Conservation (phyloP, 805 yeast species). For the Pichia thaimueangensis region DNA sequence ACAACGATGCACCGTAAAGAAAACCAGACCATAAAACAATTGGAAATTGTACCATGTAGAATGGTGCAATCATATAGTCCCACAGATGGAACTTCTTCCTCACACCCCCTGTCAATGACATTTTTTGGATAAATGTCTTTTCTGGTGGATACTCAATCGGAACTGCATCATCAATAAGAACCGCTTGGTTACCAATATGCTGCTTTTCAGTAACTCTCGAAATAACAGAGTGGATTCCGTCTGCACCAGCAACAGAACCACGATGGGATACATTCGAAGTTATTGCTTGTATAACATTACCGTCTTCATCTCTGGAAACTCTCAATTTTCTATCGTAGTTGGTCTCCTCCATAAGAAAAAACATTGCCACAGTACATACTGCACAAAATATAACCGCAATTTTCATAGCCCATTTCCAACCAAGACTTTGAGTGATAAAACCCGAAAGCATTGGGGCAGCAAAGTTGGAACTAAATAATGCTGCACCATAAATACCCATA, state of each 20-base stretch:
- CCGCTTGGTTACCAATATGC: constrained; percentile 26
- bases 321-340: constrained; percentile 34
- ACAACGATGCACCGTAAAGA: constrained; percentile 42
- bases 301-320: constrained; percentile 22
- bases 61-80: constrained; percentile 32
- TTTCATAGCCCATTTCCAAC: constrained; percentile 49
- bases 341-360: constrained; percentile 51
- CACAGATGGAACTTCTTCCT: constrained; percentile 24
- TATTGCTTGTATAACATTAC: constrained; percentile 19
- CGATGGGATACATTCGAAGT: constrained; percentile 17
- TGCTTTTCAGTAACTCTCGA: constrained; percentile 18
- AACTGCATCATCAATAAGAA: constrained; percentile 20
- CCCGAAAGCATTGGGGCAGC: constrained; percentile 58
- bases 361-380: constrained; percentile 33
- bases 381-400: constrained; percentile 43
- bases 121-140: constrained; percentile 37
- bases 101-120: constrained; percentile 37
- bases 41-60: constrained; percentile 41
- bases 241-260: constrained; percentile 1
- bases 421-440: constrained; percentile 41
- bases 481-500: constrained; percentile 45
- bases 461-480: constrained; percentile 48
- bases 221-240: constrained; percentile 9
- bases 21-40: constrained; percentile 57
- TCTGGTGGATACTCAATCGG: constrained; percentile 22